Evolutionary conservation across 495 filamentous ascomycete species (phyloP).

Genomic region (Penicillium samsonianum): DNA sequence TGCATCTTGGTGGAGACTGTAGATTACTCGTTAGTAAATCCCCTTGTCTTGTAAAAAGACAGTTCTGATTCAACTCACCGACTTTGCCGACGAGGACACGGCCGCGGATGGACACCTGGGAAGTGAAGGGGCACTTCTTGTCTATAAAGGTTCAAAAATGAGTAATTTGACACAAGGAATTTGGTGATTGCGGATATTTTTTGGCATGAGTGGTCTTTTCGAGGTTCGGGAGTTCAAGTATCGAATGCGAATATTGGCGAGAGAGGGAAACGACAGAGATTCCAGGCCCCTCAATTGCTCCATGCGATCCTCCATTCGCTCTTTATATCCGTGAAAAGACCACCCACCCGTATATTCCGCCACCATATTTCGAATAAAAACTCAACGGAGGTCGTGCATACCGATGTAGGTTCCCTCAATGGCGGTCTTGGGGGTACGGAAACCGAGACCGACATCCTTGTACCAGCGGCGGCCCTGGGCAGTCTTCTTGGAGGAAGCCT

Average conservation of each 20-base stretch:
- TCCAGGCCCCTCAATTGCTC: constrained; percentile 4
- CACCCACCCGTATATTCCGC: constrained; percentile 23
- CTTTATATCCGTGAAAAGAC: constrained; percentile 32
- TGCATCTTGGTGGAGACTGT: constrained; percentile 98
- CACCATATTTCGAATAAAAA: constrained; percentile 19
- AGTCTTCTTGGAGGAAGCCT: constrained; percentile 80
- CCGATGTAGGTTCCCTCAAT: constrained; percentile 99
- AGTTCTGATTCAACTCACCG: constrained; percentile 7
- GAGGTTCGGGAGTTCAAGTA: constrained; percentile 5
- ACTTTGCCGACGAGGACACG: constrained; percentile 99
- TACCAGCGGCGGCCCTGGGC: constrained; percentile 97
- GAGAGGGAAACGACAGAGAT: neutral
- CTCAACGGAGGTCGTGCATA: constrained; percentile 58
- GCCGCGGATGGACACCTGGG: constrained; percentile 96
- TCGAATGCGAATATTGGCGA: neutral
- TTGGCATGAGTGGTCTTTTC: constrained; percentile 17
- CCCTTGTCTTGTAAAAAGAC: neutral
- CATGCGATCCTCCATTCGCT: constrained; percentile 13
- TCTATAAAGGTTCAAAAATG: constrained; percentile 57
- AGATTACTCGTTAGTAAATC: neutral
- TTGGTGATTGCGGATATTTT: constrained; percentile 17
- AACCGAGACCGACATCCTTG: constrained; percentile 98
- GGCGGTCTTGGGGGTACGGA: constrained; percentile 94
- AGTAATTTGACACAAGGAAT: constrained; percentile 21
- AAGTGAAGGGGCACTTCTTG: constrained; percentile 99